Evolutionary conservation across 2,329 filamentous ascomycete species (phyloP).

Genomic region (Sporothrix pseudoabietina): DNA sequence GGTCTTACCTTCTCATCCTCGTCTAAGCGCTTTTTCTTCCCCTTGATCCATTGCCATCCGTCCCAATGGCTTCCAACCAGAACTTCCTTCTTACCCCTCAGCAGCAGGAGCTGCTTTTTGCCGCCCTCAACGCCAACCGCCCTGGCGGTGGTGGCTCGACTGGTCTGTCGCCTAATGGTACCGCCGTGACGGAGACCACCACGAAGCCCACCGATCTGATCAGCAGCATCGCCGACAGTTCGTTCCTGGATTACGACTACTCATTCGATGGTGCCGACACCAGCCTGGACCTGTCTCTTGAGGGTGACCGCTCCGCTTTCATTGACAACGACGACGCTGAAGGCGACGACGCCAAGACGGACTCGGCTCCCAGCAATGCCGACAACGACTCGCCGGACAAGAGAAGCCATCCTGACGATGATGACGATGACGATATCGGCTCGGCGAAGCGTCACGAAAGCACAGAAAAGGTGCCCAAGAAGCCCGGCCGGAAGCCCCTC

Average conservation of each 20-base stretch:
- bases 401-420: conserved; percentile 70
- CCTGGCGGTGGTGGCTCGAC: conserved; percentile 42
- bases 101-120: conserved; percentile 75
- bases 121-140: conserved; percentile 73
- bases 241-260: conserved; percentile 80
- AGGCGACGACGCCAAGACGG: conserved; percentile 39
- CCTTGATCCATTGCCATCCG: not conserved
- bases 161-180: conserved; percentile 39
- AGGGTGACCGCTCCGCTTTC: conserved; percentile 57
- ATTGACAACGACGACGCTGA: conserved; percentile 55
- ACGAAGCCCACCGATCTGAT: conserved; percentile 49
- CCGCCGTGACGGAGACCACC: conserved; percentile 54
- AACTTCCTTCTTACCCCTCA: conserved; percentile 71
- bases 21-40: not conserved
- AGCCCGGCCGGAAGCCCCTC: conserved; percentile 92
- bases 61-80: conserved; percentile 55
- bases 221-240: conserved; percentile 68
- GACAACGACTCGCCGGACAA: conserved; percentile 68
- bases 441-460: conserved; percentile 74
- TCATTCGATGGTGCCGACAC: conserved; percentile 70
- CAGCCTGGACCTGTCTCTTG: conserved; percentile 73
- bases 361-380: conserved; percentile 56
- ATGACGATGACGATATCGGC: conserved; percentile 60
- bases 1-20: conserved; percentile 9
- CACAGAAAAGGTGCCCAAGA: conserved; percentile 86